Evolutionary conservation across 768 basidiomycete genomes (phyloP).

Genomic region (Boletus patriciae): DNA sequence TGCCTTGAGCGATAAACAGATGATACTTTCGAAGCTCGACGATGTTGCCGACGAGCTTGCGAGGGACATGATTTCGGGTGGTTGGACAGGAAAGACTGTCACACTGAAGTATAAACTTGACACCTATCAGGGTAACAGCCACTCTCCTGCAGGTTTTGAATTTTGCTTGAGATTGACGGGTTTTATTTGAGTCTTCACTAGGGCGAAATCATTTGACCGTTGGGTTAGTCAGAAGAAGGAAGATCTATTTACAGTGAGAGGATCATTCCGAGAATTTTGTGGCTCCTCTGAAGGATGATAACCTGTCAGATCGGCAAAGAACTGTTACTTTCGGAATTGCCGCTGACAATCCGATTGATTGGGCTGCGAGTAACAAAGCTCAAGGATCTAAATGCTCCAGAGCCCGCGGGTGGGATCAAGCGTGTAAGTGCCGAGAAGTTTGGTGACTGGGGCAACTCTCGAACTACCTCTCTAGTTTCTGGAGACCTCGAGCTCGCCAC

Average conservation of each 20-base stretch:
- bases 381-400: conserved; percentile 66
- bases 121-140: conserved; percentile 69
- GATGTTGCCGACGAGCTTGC: conserved; percentile 81
- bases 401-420: conserved; percentile 61
- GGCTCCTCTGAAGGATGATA: conserved; percentile 5
- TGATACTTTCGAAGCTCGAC: conserved; percentile 74
- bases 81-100: conserved; percentile 86
- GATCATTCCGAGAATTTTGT: not conserved
- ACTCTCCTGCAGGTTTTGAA: not conserved
- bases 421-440: conserved; percentile 48
- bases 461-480: conserved; percentile 51
- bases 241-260: conserved; percentile 70
- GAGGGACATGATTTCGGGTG: conserved; percentile 71
- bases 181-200: conserved; percentile 60
- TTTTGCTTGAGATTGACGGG: conserved; percentile 6
- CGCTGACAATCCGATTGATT: conserved; percentile 78
- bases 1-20: conserved; percentile 59
- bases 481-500: conserved; percentile 38
- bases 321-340: conserved; percentile 76
- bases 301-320: conserved; percentile 69
- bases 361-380: conserved; percentile 88
- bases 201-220: conserved; percentile 75
- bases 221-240: conserved; percentile 75
- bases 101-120: conserved; percentile 93
- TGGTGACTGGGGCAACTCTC: not conserved